Evolutionary conservation across 352 stramenopile genomes (phyloP).

Genomic region (Blastocystis sp.): DNA sequence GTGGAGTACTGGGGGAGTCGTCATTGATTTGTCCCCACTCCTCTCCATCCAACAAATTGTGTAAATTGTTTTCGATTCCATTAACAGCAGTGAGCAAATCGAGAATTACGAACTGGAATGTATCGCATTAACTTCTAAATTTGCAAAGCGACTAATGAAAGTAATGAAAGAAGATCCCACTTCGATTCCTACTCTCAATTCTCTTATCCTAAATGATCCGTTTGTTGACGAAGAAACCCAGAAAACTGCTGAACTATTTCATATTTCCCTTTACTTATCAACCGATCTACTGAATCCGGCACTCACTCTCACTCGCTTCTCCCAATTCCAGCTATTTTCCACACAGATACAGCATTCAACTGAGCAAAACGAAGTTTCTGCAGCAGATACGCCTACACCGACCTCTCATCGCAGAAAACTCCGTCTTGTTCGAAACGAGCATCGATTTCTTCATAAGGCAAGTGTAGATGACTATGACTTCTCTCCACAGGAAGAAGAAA

Average conservation of each 20-base stretch:
- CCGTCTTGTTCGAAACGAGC: background rate
- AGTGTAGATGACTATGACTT: constrained; percentile 48
- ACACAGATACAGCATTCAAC: background rate
- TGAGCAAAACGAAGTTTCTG: background rate
- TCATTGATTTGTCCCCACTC: background rate
- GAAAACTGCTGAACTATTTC: background rate
- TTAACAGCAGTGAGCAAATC: background rate
- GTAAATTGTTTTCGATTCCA: background rate
- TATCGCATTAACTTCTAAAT: background rate
- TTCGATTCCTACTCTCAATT: background rate
- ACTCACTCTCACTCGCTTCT: background rate
- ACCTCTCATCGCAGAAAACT: background rate
- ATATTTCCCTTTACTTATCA: background rate
- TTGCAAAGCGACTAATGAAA: background rate
- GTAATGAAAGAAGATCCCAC: constrained; percentile 19
- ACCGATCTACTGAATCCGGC: background rate
- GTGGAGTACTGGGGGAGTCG: constrained; percentile 17
- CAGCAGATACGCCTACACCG: background rate
- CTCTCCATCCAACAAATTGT: background rate
- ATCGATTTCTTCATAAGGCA: background rate
- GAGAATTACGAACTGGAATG: background rate
- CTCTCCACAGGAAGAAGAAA: background rate
- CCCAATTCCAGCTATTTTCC: background rate
- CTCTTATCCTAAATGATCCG: constrained; percentile 11
- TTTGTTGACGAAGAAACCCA: background rate